These are phyloP conservation scores for Phytophthora citricola DNA, from an alignment of 352 stramenopile genomes.

Conservation along the genomic window DNA sequence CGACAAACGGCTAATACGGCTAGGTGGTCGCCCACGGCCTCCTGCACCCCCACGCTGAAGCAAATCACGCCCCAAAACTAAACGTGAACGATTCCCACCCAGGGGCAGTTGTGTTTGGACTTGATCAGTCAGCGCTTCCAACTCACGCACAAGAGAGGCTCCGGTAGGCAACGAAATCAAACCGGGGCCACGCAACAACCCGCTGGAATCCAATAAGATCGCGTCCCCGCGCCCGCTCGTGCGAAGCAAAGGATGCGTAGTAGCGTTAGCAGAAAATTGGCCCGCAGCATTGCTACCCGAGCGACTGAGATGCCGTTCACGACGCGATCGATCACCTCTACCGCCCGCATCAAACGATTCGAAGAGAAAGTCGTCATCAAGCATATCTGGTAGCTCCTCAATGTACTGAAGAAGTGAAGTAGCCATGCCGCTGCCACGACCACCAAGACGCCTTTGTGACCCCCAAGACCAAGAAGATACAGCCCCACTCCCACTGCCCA, in stretches of 20 bases:
- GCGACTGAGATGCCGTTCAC: conserved; percentile 40
- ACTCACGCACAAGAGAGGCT: conserved; percentile 74
- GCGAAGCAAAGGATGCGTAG: conserved; percentile 53
- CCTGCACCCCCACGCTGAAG: conserved; percentile 44
- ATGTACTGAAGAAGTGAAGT: conserved; percentile 63
- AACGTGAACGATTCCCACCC: conserved; percentile 35
- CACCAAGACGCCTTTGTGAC: conserved; percentile 18
- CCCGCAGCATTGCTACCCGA: conserved; percentile 14
- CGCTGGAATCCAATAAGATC: conserved; percentile 37
- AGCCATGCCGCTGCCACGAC: conserved; percentile 24
- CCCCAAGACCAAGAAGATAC: conserved; percentile 11
- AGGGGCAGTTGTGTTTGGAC: conserved; percentile 72
- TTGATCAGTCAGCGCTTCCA: conserved; percentile 80
- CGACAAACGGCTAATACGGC: conserved; percentile 67
- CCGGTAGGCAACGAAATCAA: conserved; percentile 65
- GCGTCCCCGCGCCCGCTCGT: conserved; percentile 46
- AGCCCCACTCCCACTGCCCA: conserved; percentile 16
- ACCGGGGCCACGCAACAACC: conserved; percentile 31
- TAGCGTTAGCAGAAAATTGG: conserved; percentile 17
- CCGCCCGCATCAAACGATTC: conserved; percentile 57
- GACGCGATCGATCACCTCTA: conserved; percentile 42
- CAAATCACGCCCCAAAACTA: conserved; percentile 50
- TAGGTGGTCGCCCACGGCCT: conserved; percentile 60
- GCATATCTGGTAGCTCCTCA: conserved; percentile 61
- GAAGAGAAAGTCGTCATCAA: conserved; percentile 63